Evolutionary conservation across 1,139 yeast genomes (phyloP).

Genomic region (Starmera stellimalicola): DNA sequence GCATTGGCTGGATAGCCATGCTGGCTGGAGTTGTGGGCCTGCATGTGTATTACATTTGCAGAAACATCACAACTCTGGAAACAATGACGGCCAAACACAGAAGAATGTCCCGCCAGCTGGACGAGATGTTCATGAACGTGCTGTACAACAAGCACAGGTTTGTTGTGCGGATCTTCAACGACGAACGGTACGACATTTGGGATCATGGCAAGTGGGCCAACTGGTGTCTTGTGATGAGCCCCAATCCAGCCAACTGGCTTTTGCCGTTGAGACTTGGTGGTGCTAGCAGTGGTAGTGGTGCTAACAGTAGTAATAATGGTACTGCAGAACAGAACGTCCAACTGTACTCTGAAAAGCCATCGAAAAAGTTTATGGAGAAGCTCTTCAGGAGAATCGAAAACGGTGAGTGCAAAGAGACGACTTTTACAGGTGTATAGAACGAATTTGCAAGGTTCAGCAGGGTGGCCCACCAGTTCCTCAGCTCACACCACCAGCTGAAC

Average conservation of each 20-base stretch:
- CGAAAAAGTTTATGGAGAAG: not conserved
- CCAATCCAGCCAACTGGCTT: conserved; percentile 10
- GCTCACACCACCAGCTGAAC: too few species aligned
- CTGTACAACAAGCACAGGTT: conserved; percentile 11
- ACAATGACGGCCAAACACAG: conserved; percentile 19
- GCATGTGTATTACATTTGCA: conserved; percentile 30
- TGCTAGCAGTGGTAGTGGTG: conserved; percentile 1
- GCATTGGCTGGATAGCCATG: conserved; percentile 35
- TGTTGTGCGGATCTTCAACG: conserved; percentile 17
- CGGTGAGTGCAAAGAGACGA: not conserved
- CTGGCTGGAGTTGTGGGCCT: conserved; percentile 27
- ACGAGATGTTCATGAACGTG: conserved; percentile 10
- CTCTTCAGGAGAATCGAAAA: not conserved
- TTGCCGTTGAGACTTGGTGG: conserved; percentile 15
- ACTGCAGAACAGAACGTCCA: too few species aligned
- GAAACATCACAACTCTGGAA: conserved; percentile 38
- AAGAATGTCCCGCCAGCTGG: conserved; percentile 4
- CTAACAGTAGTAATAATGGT: not conserved
- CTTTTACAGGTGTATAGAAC: not conserved
- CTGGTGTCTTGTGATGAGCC: conserved; percentile 15
- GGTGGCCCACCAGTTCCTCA: too few species aligned
- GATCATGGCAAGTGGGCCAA: conserved; percentile 14
- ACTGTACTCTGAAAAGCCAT: not conserved
- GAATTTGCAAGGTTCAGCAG: too few species aligned
- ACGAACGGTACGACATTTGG: conserved; percentile 16